These are phyloP conservation scores for Eremothecium sinecaudum DNA, from an alignment of 1,139 yeast species.

Conservation along the genomic window DNA sequence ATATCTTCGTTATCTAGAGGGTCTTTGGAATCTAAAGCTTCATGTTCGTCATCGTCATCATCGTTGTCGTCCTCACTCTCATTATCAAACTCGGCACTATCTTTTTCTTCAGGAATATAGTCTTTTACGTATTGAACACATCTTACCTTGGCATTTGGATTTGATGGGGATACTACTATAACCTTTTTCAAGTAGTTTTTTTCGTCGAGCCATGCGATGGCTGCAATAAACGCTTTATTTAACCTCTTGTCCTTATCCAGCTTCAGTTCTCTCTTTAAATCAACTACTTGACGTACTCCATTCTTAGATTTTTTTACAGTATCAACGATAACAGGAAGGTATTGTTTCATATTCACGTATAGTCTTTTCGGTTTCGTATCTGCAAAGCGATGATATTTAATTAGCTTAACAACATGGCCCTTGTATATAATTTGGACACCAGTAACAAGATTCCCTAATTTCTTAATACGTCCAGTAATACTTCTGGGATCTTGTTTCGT, in stretches of 20 bases:
- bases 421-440: conserved; percentile 36
- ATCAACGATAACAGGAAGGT: conserved; percentile 40
- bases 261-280: conserved; percentile 53
- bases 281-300: conserved; percentile 55
- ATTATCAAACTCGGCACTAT: conserved; percentile 24
- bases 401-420: conserved; percentile 43
- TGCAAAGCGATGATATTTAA: conserved; percentile 40
- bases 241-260: conserved; percentile 40
- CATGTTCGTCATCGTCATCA: conserved; percentile 31
- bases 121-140: conserved; percentile 56
- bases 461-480: conserved; percentile 50
- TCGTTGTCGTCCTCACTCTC: conserved; percentile 30
- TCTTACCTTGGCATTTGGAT: conserved; percentile 39
- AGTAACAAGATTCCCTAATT: conserved; percentile 40
- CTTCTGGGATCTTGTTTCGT: conserved; percentile 70
- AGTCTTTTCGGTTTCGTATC: conserved; percentile 16
- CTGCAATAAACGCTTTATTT: conserved; percentile 43
- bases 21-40: conserved; percentile 23
- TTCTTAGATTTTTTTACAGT: conserved; percentile 58
- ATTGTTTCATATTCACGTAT: conserved; percentile 34
- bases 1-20: conserved; percentile 26
- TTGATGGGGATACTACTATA: conserved; percentile 44
- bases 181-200: conserved; percentile 51
- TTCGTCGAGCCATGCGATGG: conserved; percentile 42
- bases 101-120: conserved; percentile 26